Evolutionary conservation across 305 asterid species (phyloP).

Genomic region (Nicotiana rustica): DNA sequence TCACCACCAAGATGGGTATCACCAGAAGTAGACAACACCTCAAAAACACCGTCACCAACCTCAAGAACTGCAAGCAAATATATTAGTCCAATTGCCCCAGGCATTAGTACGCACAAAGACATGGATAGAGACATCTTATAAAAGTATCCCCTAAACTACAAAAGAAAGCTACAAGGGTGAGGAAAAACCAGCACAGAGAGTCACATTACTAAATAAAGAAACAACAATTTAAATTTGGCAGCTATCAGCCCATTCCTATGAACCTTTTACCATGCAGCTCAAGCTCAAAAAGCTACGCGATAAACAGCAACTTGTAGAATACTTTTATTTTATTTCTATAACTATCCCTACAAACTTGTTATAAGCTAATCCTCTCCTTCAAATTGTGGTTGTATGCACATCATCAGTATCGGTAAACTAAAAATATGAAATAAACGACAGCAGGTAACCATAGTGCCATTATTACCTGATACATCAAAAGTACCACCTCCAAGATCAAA

Average conservation of each 20-base stretch:
- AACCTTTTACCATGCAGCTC: background rate
- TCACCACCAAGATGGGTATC: constrained; percentile 99
- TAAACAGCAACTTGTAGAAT: background rate
- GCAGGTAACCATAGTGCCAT: background rate
- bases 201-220: background rate
- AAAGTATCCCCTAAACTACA: background rate
- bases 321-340: background rate
- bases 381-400: background rate
- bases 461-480: constrained; percentile 93
- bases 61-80: constrained; percentile 71
- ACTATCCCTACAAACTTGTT: constrained; percentile 4
- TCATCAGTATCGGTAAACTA: background rate
- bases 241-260: background rate
- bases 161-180: background rate
- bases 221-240: background rate
- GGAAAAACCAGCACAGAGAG: background rate
- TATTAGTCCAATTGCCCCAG: background rate
- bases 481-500: constrained; percentile 98
- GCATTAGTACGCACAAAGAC: background rate
- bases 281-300: background rate
- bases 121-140: background rate
- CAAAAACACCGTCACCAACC: constrained; percentile 99
- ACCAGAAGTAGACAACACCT: constrained; percentile 97
- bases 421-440: background rate
- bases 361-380: background rate